Evolutionary conservation across 2,329 filamentous ascomycete species (phyloP).

Genomic region (Aspergillus fischeri): DNA sequence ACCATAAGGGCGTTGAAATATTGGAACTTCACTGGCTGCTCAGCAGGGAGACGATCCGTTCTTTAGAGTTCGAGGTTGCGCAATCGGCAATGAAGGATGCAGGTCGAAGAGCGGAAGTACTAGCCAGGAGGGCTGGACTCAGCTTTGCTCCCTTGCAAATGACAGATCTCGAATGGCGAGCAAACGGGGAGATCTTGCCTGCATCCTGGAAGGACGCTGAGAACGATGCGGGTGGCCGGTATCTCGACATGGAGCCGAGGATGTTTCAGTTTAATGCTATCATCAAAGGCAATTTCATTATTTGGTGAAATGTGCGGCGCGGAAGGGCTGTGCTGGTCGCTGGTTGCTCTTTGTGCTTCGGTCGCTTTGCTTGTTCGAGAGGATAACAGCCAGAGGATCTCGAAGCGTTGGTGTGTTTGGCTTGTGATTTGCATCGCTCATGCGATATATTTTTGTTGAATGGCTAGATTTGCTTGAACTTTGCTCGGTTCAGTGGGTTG

Average conservation of each 20-base stretch:
- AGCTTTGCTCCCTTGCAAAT: not conserved
- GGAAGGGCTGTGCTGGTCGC: not conserved
- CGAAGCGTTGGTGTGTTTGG: not conserved
- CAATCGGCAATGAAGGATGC: not conserved
- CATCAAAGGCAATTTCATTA: not conserved
- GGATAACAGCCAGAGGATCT: not conserved
- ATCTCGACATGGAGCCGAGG: not conserved
- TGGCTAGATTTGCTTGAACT: not conserved
- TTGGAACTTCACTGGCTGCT: not conserved
- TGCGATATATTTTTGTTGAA: not conserved
- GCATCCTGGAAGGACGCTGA: not conserved
- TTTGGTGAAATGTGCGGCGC: not conserved
- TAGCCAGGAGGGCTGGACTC: not conserved
- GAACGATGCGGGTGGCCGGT: not conserved
- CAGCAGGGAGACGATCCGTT: not conserved
- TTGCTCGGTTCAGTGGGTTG: not conserved
- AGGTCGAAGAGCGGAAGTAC: not conserved
- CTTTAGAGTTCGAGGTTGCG: not conserved
- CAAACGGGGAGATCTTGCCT: not conserved
- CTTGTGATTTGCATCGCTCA: not conserved
- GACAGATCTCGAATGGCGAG: not conserved
- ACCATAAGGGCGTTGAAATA: slow-evolving; percentile 19
- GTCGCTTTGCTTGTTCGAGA: not conserved
- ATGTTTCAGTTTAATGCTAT: not conserved
- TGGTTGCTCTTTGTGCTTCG: no score